These are phyloP conservation scores for Mycosarcoma maydis DNA, from an alignment of 1,284 basidiomycete species.

Conservation along the genomic window DNA sequence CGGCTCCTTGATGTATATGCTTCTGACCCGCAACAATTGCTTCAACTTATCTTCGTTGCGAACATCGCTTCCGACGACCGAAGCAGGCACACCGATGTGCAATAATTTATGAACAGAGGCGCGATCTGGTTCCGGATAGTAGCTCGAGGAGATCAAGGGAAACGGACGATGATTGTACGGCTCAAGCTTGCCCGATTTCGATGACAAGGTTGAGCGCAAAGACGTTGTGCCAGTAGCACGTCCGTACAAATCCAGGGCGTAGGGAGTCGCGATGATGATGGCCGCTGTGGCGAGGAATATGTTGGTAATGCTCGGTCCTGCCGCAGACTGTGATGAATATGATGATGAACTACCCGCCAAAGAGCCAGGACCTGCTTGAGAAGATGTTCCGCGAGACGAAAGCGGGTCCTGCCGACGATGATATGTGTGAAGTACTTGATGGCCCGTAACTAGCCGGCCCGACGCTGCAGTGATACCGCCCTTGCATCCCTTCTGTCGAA, in stretches of 20 bases:
- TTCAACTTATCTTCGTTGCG: not conserved
- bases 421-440: too few species aligned
- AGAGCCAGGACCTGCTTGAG: slow-evolving; percentile 1
- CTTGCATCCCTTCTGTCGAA: too few species aligned
- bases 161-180: slow-evolving; percentile 24
- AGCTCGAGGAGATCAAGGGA: slow-evolving; percentile 9
- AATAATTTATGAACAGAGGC: slow-evolving; percentile 28
- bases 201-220: slow-evolving; percentile 9
- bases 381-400: too few species aligned
- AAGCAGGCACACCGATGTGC: slow-evolving; percentile 18
- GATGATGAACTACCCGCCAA: slow-evolving; percentile 12
- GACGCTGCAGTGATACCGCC: too few species aligned
- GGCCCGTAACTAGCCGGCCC: too few species aligned
- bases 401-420: too few species aligned
- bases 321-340: not conserved
- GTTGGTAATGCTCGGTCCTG: slow-evolving; percentile 9
- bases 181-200: slow-evolving; percentile 28
- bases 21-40: slow-evolving; percentile 24
- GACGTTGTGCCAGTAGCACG: slow-evolving; percentile 7
- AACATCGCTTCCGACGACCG: not conserved
- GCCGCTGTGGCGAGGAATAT: slow-evolving; percentile 20
- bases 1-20: slow-evolving; percentile 51
- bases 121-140: slow-evolving; percentile 20
- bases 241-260: slow-evolving; percentile 18
- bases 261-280: slow-evolving; percentile 13